These are phyloP conservation scores for Candida broadrunensis DNA, from an alignment of 805 yeast species.

Conservation along the genomic window DNA sequence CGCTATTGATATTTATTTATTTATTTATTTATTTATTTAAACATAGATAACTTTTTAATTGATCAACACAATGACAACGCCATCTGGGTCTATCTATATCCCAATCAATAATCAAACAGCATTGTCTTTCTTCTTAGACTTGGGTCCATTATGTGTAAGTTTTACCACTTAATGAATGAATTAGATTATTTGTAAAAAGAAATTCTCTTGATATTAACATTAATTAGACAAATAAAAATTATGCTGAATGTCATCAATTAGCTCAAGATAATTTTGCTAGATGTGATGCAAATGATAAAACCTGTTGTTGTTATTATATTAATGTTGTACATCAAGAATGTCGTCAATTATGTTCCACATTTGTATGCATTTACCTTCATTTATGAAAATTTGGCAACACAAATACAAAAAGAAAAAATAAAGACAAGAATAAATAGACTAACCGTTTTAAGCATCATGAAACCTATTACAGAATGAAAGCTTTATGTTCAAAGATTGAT, in stretches of 20 bases:
- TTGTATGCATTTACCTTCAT: conserved; percentile 4
- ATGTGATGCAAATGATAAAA: conserved; percentile 2
- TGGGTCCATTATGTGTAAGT: conserved; percentile 10
- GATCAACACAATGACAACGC: neutral
- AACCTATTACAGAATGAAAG: conserved; percentile 2
- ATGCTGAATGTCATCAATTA: conserved; percentile 5
- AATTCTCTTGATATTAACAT: neutral
- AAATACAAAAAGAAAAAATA: too few relatives aligned
- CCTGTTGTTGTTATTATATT: conserved; percentile 7
- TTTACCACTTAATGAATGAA: too few relatives aligned
- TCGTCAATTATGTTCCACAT: conserved; percentile 5
- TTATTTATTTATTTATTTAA: too few relatives aligned
- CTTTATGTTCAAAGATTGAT: neutral
- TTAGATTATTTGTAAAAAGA: neutral
- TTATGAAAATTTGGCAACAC: neutral
- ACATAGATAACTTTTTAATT: too few relatives aligned
- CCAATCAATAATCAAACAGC: too few relatives aligned
- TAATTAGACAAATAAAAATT: conserved; percentile 1
- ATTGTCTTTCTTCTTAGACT: neutral
- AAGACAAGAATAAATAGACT: neutral
- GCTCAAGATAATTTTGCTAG: conserved; percentile 2
- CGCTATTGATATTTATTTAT: too few relatives aligned
- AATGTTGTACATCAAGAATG: conserved; percentile 5
- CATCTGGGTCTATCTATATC: neutral
- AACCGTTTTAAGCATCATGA: conserved; percentile 7